Evolutionary conservation across 2,329 filamentous ascomycete genomes (phyloP), one percentile per base, ranked within the genome.

Genomic region (Mycocentrospora acerina): DNA sequence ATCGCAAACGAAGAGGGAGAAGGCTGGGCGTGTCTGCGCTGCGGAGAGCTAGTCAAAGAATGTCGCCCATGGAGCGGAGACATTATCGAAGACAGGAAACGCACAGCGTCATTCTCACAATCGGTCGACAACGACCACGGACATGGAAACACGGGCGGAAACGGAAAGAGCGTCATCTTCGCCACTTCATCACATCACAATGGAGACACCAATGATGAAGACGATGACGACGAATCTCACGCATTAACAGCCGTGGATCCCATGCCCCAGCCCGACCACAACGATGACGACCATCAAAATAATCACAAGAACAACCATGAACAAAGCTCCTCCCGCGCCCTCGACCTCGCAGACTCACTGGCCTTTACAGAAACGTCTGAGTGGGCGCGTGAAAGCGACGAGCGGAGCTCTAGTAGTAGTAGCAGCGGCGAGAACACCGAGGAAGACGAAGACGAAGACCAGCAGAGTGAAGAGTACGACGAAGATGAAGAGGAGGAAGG

Each of bases 11-110:
- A 97, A 68, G 91, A 96, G 64, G 93, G 91, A 22, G 89, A 96
- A 60, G 91, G 91, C 2, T 96, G 90, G 89, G 79, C 82, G 9
- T 98, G 93, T 69, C 72, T 98, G 31, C 80, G 93, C 14, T 98
- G 93, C 60, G 90, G 90, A 13, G 86, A 88, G 59, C 65, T 85
- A 14, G 82, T 95, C 32, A 89, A 85, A 61, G 83, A 90, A 63
- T 97, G 91, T 67, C 84, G 82, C 63, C 89, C 93, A 1, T 98
- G 93, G 93, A 82, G 77, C 54, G 93, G 93, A 16, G 93, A 96
- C 67, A 86, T 97, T 13, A 67, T 96, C 29, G 83, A 85, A 60
- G n/a, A n/a, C n/a, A n/a, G n/a, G n/a, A n/a, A n/a, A n/a, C n/a
- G 71, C 76, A 13, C 43, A 53, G 12, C 35, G 31, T 1, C 33